Conservation (phyloP, 2,329 filamentous ascomycete genomes). For the Venturia effusa region DNA sequence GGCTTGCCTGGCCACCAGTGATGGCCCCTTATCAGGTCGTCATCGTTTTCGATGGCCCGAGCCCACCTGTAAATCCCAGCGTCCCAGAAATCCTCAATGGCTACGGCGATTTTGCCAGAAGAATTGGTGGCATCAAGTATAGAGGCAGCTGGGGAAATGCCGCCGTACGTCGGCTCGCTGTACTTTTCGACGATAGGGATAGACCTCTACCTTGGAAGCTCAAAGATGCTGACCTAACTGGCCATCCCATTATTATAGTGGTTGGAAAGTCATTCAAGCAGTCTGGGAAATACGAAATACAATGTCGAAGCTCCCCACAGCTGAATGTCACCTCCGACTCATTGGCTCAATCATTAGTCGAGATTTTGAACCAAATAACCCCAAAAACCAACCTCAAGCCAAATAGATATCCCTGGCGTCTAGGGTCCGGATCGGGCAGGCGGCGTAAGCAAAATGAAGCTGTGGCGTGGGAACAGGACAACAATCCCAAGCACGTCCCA, state of each 20-base stretch:
- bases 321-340: not conserved
- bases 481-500: not conserved
- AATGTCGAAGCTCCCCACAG: conserved; percentile 2
- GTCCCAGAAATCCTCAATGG: not conserved
- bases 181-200: conserved; percentile 27
- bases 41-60: not conserved
- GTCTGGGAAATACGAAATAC: conserved; percentile 22
- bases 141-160: not conserved
- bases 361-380: not conserved
- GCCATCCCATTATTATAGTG: conserved; percentile 75
- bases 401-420: not conserved
- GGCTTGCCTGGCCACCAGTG: conserved; percentile 67
- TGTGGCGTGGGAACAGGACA: not conserved
- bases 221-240: conserved; percentile 77
- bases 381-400: not conserved
- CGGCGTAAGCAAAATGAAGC: not conserved
- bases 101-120: not conserved
- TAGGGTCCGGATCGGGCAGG: not conserved
- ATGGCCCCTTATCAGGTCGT: not conserved
- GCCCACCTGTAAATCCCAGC: not conserved
- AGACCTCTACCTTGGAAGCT: conserved; percentile 72
- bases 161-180: not conserved
- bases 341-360: not conserved
- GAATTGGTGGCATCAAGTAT: not conserved
- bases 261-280: conserved; percentile 61